A percentile compares a stretch with the other conserved stretches of the same genome.
phyloP scores from a whole-genome alignment of 2,329 filamentous ascomycete genomes.

The Akanthomyces lecanii region DNA sequence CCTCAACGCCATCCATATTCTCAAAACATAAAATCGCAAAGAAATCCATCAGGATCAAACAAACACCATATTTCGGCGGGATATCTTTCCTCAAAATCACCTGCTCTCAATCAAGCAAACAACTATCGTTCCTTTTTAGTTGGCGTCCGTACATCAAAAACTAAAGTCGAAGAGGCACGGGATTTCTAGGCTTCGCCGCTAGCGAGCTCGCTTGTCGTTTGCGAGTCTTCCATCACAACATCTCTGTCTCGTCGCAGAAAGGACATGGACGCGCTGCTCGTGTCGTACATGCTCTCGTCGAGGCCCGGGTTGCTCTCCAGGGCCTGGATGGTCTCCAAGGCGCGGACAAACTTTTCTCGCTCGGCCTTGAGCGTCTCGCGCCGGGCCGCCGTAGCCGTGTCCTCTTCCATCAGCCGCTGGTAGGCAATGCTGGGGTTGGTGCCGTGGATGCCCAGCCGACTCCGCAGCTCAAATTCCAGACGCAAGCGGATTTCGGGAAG shows the following conservation, averaged over 20 bases:
- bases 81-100: not conserved
- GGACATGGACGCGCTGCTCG: slow-evolving; percentile 2
- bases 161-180: not conserved
- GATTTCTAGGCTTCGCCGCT: slow-evolving; percentile 9
- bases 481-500: slow-evolving; percentile 40
- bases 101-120: not conserved
- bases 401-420: slow-evolving; percentile 46
- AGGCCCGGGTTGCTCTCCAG: slow-evolving; percentile 35
- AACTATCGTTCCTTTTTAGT: not conserved
- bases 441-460: slow-evolving; percentile 38
- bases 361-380: slow-evolving; percentile 41
- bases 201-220: slow-evolving; percentile 12
- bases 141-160: not conserved
- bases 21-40: not conserved
- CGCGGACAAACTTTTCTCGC: slow-evolving; percentile 43
- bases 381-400: slow-evolving; percentile 37
- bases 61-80: not conserved
- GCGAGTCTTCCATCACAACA: slow-evolving; percentile 3
- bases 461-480: slow-evolving; percentile 41
- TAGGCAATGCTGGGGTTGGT: slow-evolving; percentile 30
- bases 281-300: slow-evolving; percentile 18
- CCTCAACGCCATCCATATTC: not conserved
- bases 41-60: not conserved
- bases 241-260: not conserved
- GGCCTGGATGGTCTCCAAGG: slow-evolving; percentile 42